phyloP scores from a whole-genome alignment of 73 alveolate genomes.

The Effrenium voratum region DNA sequence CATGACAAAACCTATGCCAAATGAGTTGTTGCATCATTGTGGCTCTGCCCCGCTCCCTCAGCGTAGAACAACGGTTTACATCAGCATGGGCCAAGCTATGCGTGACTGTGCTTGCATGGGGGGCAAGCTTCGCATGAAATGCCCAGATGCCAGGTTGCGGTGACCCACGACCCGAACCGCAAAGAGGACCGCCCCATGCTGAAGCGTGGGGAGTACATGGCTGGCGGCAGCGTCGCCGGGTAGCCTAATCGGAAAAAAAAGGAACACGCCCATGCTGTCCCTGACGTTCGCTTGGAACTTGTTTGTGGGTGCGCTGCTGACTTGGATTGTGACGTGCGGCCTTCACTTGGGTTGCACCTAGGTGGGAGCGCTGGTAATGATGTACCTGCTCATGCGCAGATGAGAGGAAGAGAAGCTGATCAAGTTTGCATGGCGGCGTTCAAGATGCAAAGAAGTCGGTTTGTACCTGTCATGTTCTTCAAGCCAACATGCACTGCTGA shows the following conservation, averaged over 20 bases:
- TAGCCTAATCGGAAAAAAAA: neutral
- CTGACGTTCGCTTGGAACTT: neutral
- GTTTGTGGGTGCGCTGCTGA: neutral
- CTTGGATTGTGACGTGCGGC: neutral
- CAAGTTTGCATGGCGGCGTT: no score
- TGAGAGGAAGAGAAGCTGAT: conserved; percentile 1
- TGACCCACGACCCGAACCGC: conserved; percentile 91
- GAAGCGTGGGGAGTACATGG: conserved; percentile 92
- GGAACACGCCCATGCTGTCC: neutral
- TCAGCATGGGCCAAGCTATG: no score
- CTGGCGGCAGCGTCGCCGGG: conserved; percentile 67
- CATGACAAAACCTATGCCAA: no score
- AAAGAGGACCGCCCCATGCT: conserved; percentile 83
- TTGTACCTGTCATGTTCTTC: no score
- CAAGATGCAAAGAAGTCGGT: no score
- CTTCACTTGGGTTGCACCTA: neutral
- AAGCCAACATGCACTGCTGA: no score
- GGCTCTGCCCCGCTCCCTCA: no score
- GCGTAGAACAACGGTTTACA: no score
- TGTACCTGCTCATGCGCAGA: conserved; percentile 46
- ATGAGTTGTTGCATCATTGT: no score
- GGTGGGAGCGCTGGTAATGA: conserved; percentile 93
- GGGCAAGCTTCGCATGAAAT: no score
- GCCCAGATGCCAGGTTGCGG: conserved; percentile 55
- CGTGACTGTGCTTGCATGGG: no score